These are phyloP conservation scores for Venturia aucupariae DNA, from an alignment of 2,329 filamentous ascomycete species.

Conservation along the genomic window DNA sequence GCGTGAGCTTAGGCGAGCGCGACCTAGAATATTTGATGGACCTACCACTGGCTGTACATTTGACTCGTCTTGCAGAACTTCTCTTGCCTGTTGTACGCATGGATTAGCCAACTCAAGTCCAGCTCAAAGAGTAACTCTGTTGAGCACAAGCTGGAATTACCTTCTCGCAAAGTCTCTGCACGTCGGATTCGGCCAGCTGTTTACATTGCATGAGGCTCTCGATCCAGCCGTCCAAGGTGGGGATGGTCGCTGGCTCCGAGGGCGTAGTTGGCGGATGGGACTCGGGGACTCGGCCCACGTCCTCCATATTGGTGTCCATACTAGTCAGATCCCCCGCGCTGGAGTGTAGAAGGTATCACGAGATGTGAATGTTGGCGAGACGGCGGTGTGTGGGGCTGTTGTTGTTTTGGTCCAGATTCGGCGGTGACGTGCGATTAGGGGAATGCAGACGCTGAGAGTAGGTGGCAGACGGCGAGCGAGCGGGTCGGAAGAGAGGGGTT, in stretches of 20 bases:
- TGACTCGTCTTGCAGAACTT: conserved; percentile 94
- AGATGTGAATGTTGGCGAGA: neutral
- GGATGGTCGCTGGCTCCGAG: conserved; percentile 78
- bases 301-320: conserved; percentile 99
- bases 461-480: neutral
- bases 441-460: neutral
- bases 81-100: conserved; percentile 58
- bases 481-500: neutral
- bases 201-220: conserved; percentile 98
- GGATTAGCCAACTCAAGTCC: conserved; percentile 12
- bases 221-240: conserved; percentile 95
- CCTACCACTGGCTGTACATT: conserved; percentile 97
- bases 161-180: conserved; percentile 96
- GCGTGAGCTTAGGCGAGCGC: conserved; percentile 18
- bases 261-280: conserved; percentile 59
- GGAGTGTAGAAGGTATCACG: neutral
- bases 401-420: neutral
- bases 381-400: neutral
- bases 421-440: conserved; percentile 3
- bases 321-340: neutral
- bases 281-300: conserved; percentile 78
- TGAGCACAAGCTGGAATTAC: conserved; percentile 39
- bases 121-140: conserved; percentile 9
- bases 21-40: conserved; percentile 15
- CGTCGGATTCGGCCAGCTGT: conserved; percentile 88